Conservation (phyloP, 2,329 filamentous ascomycete genomes). For the Rutstroemia sp. region DNA sequence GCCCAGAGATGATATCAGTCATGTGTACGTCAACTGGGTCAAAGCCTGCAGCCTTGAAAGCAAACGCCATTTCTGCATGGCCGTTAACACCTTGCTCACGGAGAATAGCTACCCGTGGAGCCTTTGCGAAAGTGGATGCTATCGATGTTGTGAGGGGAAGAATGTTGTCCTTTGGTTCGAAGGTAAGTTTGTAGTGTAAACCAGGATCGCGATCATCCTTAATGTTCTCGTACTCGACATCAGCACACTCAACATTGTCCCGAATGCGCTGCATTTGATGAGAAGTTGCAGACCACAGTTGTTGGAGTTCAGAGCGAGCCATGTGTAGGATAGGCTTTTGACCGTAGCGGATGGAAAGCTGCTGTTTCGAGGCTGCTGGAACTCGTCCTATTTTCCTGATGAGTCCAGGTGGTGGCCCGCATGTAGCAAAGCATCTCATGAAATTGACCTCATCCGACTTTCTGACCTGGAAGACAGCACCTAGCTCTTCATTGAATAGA, state of each 20-base stretch:
- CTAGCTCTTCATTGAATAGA: conserved; percentile 94
- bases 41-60: conserved; percentile 87
- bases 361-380: conserved; percentile 61
- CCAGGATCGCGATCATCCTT: conserved; percentile 72
- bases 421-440: conserved; percentile 84
- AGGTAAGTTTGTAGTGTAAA: conserved; percentile 76
- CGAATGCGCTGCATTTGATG: conserved; percentile 85
- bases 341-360: conserved; percentile 67
- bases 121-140: conserved; percentile 45
- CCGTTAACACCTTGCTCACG: conserved; percentile 95
- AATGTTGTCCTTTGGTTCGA: conserved; percentile 66
- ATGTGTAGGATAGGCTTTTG: conserved; percentile 62
- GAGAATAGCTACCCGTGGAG: conserved; percentile 79
- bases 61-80: conserved; percentile 95
- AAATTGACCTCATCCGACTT: conserved; percentile 79
- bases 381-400: conserved; percentile 81
- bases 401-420: conserved; percentile 72
- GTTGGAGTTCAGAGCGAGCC: conserved; percentile 67
- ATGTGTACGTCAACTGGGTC: conserved; percentile 92
- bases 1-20: conserved; percentile 79
- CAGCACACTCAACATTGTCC: conserved; percentile 81
- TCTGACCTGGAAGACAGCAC: conserved; percentile 90
- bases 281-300: conserved; percentile 83
- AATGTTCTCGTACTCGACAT: conserved; percentile 72
- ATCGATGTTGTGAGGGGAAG: conserved; percentile 54